Conservation (phyloP, 352 stramenopile species). For the Phytophthora kernoviae region DNA sequence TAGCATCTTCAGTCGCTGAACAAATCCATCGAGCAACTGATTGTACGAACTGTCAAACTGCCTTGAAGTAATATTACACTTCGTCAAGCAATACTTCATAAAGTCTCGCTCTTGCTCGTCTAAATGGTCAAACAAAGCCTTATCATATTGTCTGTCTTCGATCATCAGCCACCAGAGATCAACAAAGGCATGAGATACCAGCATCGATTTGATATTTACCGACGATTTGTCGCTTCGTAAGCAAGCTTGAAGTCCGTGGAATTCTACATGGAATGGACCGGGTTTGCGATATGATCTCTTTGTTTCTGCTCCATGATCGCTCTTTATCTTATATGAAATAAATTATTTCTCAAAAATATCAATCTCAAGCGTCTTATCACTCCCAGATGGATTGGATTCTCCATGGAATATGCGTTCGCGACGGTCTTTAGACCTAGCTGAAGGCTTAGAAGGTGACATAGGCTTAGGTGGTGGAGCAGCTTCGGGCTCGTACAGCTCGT, state of each 20-base stretch:
- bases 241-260: conserved; percentile 9
- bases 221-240: conserved; percentile 1
- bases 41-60: conserved; percentile 11
- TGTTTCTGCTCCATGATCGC: conserved; percentile 9
- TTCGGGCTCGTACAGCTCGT: too few species aligned
- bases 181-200: conserved; percentile 8
- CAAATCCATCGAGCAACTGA: conserved; percentile 2
- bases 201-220: conserved; percentile 12
- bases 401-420: conserved; percentile 9
- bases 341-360: conserved; percentile 10
- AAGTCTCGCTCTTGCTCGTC: conserved; percentile 9
- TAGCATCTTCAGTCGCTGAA: conserved; percentile 2
- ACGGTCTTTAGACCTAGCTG: conserved; percentile 4
- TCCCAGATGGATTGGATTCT: conserved; percentile 1
- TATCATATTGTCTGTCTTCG: conserved; percentile 2
- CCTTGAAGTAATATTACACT: conserved; percentile 9
- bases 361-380: conserved; percentile 8
- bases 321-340: conserved; percentile 9
- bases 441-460: conserved; percentile 1
- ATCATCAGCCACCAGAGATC: conserved; percentile 4
- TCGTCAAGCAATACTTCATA: conserved; percentile 7
- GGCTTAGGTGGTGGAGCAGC: conserved; percentile 6
- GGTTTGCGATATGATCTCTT: conserved; percentile 9
- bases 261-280: too few species aligned
- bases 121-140: conserved; percentile 6